Conservation (phyloP, 2,329 filamentous ascomycete species). For the Trichoderma simmonsii region DNA sequence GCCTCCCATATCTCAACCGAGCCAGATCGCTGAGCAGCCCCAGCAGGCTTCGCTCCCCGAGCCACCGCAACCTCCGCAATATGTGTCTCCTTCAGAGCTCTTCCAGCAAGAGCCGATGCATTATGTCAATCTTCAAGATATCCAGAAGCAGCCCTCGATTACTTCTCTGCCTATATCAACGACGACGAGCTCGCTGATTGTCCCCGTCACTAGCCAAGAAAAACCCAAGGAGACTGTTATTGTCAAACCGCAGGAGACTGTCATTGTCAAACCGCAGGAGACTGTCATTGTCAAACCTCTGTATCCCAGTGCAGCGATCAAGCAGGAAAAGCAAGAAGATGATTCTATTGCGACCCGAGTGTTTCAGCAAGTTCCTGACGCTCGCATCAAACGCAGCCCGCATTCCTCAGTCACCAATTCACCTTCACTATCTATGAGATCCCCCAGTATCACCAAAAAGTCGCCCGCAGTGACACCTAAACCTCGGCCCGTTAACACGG, state of each 20-base stretch:
- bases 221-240: slow-evolving; percentile 15
- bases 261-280: slow-evolving; percentile 13
- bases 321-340: slow-evolving; percentile 18
- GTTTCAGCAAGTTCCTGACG: slow-evolving; percentile 14
- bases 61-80: slow-evolving; percentile 22
- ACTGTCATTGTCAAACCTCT: slow-evolving; percentile 7
- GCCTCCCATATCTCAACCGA: not conserved
- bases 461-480: slow-evolving; percentile 42
- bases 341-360: slow-evolving; percentile 19
- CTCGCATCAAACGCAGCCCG: slow-evolving; percentile 36
- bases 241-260: slow-evolving; percentile 16
- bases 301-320: slow-evolving; percentile 5
- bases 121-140: slow-evolving; percentile 40
- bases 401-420: slow-evolving; percentile 41
- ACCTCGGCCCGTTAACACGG: slow-evolving; percentile 46
- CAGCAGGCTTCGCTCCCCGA: slow-evolving; percentile 13
- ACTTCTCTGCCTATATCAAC: slow-evolving; percentile 26
- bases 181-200: slow-evolving; percentile 22
- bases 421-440: slow-evolving; percentile 39
- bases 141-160: slow-evolving; percentile 33
- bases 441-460: slow-evolving; percentile 40
- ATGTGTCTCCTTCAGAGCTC: slow-evolving; percentile 23
- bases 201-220: not conserved
- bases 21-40: not conserved
- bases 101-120: slow-evolving; percentile 27